These are phyloP conservation scores for Centrapalus pauciflorus DNA, from an alignment of 129 eudicot genomes.

Conservation along the genomic window DNA sequence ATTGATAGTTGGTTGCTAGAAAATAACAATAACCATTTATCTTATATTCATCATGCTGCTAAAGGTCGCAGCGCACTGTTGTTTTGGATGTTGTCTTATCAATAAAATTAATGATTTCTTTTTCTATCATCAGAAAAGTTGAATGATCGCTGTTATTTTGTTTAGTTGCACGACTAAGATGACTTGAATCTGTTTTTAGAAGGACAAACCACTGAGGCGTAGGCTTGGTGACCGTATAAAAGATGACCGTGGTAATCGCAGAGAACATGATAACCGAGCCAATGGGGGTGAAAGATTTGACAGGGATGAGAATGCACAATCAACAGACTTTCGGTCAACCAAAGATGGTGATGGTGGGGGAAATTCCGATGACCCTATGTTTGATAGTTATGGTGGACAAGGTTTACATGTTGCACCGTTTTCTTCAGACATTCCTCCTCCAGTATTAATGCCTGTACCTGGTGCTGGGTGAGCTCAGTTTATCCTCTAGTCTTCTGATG, in stretches of 20 bases:
- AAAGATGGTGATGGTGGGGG: constrained; percentile 48
- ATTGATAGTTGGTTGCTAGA: no score
- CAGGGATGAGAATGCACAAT: constrained; percentile 62
- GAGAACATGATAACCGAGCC: constrained; percentile 64
- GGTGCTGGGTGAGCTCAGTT: constrained; percentile 89
- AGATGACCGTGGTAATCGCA: constrained; percentile 62
- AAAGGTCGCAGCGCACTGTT: no score
- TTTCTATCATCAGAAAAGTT: no score
- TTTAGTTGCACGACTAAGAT: no score
- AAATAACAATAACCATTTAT: no score
- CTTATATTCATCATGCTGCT: no score
- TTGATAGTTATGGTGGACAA: constrained; percentile 70
- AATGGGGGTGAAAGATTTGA: constrained; percentile 72
- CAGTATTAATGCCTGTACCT: constrained; percentile 98
- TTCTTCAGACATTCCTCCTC: constrained; percentile 89
- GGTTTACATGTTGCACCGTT: constrained; percentile 68
- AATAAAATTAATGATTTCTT: no score
- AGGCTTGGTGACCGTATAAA: constrained; percentile 63
- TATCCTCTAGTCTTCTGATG: neutral
- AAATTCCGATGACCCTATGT: constrained; percentile 73
- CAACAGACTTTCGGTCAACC: constrained; percentile 49
- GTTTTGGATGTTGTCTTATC: no score
- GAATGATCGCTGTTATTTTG: no score
- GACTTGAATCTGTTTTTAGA: constrained; percentile 43
- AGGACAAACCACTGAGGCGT: constrained; percentile 64